Conservation (phyloP, 257 asterid species). For the Scutellaria galericulata region DNA sequence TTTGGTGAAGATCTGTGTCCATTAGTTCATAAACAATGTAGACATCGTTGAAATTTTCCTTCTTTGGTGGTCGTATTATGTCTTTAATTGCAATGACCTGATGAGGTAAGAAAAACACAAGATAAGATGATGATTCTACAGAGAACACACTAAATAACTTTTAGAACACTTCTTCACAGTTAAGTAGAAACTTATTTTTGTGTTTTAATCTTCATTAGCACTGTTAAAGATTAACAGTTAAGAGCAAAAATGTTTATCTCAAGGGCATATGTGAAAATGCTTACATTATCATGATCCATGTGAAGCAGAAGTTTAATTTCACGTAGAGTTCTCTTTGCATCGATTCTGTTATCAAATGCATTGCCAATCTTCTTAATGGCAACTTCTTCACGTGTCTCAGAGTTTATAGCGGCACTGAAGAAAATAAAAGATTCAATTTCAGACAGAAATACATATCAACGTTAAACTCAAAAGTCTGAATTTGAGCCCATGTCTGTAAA, state of each 20-base stretch:
- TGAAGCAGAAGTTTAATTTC: slow-evolving; percentile 86
- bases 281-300: slow-evolving; percentile 85
- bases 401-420: slow-evolving; percentile 79
- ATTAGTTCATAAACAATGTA: slow-evolving; percentile 81
- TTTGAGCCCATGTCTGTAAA: background rate
- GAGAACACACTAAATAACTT: background rate
- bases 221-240: background rate
- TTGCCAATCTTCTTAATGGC: slow-evolving; percentile 93
- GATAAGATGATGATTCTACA: slow-evolving; percentile 1
- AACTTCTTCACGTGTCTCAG: slow-evolving; percentile 81
- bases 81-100: slow-evolving; percentile 81
- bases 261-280: slow-evolving; percentile 23
- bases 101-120: slow-evolving; percentile 50
- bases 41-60: slow-evolving; percentile 89
- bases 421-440: slow-evolving; percentile 41
- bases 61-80: slow-evolving; percentile 81
- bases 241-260: background rate
- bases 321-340: slow-evolving; percentile 81
- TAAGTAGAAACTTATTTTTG: background rate
- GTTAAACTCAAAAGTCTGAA: no score
- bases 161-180: background rate
- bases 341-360: slow-evolving; percentile 86
- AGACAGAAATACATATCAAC: background rate
- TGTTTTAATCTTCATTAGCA: no score
- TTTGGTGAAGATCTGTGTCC: slow-evolving; percentile 93